Base-by-base conservation (phyloP, 2,329 filamentous ascomycete genomes). In the Trichoderma arundinaceum region DNA sequence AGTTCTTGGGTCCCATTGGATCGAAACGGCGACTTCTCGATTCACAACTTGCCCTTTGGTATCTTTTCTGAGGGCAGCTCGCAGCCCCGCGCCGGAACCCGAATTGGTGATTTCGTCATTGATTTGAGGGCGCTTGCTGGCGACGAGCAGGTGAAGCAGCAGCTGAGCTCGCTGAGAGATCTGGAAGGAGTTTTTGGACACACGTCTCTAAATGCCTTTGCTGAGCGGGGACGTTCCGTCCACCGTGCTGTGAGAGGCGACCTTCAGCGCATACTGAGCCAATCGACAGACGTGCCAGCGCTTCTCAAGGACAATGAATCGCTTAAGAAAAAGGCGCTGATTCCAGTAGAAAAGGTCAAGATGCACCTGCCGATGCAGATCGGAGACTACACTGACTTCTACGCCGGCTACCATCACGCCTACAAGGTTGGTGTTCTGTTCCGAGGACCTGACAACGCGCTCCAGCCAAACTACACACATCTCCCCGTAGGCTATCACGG, bases 361-460 rank as follows among this genome's bases (percentile, higher is more conserved):
- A 89, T 84, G 72, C 91, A 94, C 69, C 72, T 94, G 1, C 92
- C 92, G 1, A 86, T 95, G 81, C 81, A 85, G 43, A 92, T 94
- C 71, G 90, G 91, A 38, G 92, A 94, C 74, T 94, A 94, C 75
- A 92, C 91, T 1, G 92, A 95, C 74, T 95, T 94, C 79, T 95
- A 92, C 73, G 92, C 90, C 13, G 91, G 92, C 56, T 79, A 89
- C 71, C 89, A 94, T 73, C 92, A 95, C 77, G 92, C 92, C 5
- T 90, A 88, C 80, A 79, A 78, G 70, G 82, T 91, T 8, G 91
- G 90, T 4, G 84, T 86, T 1, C 82, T 94, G 22, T 92, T 94
- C 78, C 86, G 92, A 39, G 91, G 90, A 0, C 84, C 88, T 0
- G 83, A 85, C 15, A 91, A 92, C 70, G 90, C 91, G 0, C 80